These are phyloP conservation scores for Mycena vitilis DNA, from an alignment of 768 basidiomycete genomes.

Conservation along the genomic window DNA sequence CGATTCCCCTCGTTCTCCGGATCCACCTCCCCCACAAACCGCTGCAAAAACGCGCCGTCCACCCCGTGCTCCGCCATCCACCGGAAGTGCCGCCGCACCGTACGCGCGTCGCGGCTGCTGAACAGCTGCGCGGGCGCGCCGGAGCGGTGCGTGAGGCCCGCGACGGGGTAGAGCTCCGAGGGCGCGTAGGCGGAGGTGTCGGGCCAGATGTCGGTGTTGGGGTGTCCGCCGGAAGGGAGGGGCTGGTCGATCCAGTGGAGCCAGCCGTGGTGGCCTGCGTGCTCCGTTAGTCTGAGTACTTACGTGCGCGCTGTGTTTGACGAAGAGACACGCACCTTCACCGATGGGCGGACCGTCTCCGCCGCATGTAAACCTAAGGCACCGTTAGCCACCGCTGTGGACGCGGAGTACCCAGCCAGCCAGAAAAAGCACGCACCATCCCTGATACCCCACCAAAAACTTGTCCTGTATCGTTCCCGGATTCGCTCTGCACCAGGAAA, in stretches of 20 bases:
- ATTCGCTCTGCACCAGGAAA: constrained; percentile 59
- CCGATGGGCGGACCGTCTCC: constrained; percentile 77
- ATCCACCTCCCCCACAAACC: constrained; percentile 79
- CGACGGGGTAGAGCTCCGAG: constrained; percentile 76
- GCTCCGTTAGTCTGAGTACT: neutral
- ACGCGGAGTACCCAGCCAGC: too few relatives aligned
- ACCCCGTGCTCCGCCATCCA: constrained; percentile 89
- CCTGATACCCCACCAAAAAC: constrained; percentile 88
- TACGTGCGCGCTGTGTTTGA: neutral
- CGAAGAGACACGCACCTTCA: constrained; percentile 55
- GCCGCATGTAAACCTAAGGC: constrained; percentile 75
- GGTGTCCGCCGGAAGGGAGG: constrained; percentile 71
- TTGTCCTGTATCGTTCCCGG: constrained; percentile 86
- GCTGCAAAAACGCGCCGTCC: constrained; percentile 85
- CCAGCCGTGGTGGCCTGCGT: constrained; percentile 83
- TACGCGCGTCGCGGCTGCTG: constrained; percentile 81
- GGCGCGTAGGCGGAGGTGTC: constrained; percentile 77
- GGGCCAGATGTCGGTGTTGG: constrained; percentile 85
- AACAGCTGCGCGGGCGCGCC: constrained; percentile 78
- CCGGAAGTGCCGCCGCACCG: constrained; percentile 79
- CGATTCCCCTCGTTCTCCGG: constrained; percentile 55
- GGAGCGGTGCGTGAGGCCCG: constrained; percentile 67
- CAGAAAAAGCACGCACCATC: constrained; percentile 76
- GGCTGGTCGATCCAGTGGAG: constrained; percentile 85
- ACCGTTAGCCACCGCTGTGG: too few relatives aligned